phyloP scores from a whole-genome alignment of 805 yeast genomes.

The Cyberlindnera petersonii region DNA sequence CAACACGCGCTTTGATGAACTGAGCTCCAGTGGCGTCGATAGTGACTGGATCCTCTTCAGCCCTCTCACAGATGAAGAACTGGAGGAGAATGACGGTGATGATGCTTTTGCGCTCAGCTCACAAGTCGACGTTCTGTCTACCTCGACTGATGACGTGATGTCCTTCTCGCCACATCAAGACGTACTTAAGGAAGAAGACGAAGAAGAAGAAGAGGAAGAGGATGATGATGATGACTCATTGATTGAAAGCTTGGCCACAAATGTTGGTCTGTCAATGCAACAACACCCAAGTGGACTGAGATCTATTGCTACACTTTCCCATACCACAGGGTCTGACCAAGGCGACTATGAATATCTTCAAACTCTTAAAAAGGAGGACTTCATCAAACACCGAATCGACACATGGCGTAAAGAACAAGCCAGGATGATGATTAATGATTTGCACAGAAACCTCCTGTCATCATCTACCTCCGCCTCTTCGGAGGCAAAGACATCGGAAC shows the following conservation, averaged over 20 bases:
- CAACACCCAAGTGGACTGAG: conserved; percentile 17
- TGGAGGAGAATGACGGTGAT: not conserved
- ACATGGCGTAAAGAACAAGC: conserved; percentile 30
- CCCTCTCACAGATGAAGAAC: conserved; percentile 15
- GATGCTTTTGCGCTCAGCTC: not conserved
- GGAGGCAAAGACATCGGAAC: conserved; percentile 18
- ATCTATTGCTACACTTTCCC: conserved; percentile 7
- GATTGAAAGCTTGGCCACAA: conserved; percentile 24
- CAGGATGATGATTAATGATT: conserved; percentile 19
- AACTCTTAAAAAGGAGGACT: conserved; percentile 19
- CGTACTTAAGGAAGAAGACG: too few species aligned
- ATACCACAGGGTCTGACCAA: not conserved
- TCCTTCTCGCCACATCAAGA: not conserved
- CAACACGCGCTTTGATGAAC: conserved; percentile 15
- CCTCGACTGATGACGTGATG: conserved; percentile 11
- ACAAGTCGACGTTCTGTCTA: conserved; percentile 20
- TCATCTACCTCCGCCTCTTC: conserved; percentile 3
- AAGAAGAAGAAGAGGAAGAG: conserved; percentile 15
- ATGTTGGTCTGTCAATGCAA: conserved; percentile 11
- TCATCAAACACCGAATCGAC: conserved; percentile 25
- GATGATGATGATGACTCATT: conserved; percentile 27
- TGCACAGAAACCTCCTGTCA: conserved; percentile 16
- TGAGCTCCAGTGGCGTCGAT: conserved; percentile 25
- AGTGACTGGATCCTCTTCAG: conserved; percentile 29
- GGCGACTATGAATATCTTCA: conserved; percentile 7